phyloP scores from a whole-genome alignment of 768 basidiomycete genomes.

The Boletus insuetus region DNA sequence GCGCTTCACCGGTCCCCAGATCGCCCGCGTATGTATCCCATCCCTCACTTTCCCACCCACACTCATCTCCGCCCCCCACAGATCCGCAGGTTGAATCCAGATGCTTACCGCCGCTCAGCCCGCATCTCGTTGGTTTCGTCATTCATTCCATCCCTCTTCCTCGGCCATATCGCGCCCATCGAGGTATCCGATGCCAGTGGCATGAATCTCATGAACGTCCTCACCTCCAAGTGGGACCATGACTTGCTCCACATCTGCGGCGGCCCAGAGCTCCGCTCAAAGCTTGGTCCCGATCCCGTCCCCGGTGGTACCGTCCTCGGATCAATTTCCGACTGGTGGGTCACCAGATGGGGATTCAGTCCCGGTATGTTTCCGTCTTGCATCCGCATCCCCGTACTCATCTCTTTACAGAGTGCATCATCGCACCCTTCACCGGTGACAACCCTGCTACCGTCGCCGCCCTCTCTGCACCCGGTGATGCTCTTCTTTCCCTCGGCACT shows the following conservation, averaged over 20 bases:
- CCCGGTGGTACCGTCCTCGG: constrained; percentile 3
- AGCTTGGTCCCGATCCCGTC: constrained; percentile 3
- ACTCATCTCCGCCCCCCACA: background rate
- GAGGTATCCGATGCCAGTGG: constrained; percentile 6
- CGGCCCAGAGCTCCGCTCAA: constrained; percentile 1
- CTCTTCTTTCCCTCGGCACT: constrained; percentile 4
- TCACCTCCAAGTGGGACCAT: background rate
- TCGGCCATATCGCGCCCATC: constrained; percentile 7
- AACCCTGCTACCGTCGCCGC: constrained; percentile 7
- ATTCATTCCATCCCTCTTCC: constrained; percentile 4
- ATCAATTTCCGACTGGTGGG: constrained; percentile 2
- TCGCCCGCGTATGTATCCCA: background rate
- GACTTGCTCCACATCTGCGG: background rate
- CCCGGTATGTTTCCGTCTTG: background rate
- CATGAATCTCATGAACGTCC: constrained; percentile 9
- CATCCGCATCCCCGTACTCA: background rate
- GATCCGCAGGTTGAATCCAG: constrained; percentile 1
- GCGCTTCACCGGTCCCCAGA: constrained; percentile 7
- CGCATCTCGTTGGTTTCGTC: constrained; percentile 7
- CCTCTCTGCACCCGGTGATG: constrained; percentile 6
- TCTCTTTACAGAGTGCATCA: background rate
- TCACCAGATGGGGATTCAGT: constrained; percentile 4
- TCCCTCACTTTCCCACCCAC: too few species aligned
- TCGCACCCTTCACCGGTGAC: constrained; percentile 9
- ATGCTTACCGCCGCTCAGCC: background rate